A percentile compares a stretch with the other conserved stretches of the same genome.
phyloP scores from a whole-genome alignment of 257 asterid genomes.

The Nemophila menziesii region DNA sequence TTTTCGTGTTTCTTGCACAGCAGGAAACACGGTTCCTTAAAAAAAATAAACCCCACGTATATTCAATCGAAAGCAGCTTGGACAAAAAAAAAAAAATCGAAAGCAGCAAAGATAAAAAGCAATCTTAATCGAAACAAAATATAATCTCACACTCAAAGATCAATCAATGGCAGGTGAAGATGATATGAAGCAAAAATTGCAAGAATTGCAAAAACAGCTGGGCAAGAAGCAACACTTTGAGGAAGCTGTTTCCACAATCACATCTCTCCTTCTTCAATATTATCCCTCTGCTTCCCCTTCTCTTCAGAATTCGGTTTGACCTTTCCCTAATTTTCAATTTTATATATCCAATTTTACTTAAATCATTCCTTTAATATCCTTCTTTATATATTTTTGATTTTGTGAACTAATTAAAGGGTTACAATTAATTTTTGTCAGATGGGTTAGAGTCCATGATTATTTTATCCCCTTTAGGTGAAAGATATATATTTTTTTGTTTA shows the following conservation, averaged over 20 bases:
- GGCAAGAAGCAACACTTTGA: constrained; percentile 70
- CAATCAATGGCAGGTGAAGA: constrained; percentile 11
- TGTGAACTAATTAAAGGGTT: background rate
- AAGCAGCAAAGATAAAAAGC: background rate
- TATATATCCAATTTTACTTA: background rate
- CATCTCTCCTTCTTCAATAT: constrained; percentile 58
- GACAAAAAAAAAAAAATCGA: too few relatives aligned
- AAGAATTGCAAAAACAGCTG: constrained; percentile 67
- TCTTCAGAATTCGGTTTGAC: constrained; percentile 48
- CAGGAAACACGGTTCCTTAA: background rate
- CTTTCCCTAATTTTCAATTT: background rate
- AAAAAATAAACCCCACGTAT: too few relatives aligned
- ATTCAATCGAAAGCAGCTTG: background rate
- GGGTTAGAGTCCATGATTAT: background rate
- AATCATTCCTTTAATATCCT: background rate
- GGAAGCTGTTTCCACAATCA: constrained; percentile 53
- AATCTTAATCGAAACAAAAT: background rate
- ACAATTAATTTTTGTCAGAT: too few relatives aligned
- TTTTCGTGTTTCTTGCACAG: background rate
- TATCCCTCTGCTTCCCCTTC: constrained; percentile 69
- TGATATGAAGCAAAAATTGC: constrained; percentile 43
- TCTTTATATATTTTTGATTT: too few relatives aligned
- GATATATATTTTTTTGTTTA: too few relatives aligned
- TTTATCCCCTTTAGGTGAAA: background rate
- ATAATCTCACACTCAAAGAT: background rate